Evolutionary conservation across 2,329 filamentous ascomycete genomes (phyloP).

Genomic region (Myotisia sp.): DNA sequence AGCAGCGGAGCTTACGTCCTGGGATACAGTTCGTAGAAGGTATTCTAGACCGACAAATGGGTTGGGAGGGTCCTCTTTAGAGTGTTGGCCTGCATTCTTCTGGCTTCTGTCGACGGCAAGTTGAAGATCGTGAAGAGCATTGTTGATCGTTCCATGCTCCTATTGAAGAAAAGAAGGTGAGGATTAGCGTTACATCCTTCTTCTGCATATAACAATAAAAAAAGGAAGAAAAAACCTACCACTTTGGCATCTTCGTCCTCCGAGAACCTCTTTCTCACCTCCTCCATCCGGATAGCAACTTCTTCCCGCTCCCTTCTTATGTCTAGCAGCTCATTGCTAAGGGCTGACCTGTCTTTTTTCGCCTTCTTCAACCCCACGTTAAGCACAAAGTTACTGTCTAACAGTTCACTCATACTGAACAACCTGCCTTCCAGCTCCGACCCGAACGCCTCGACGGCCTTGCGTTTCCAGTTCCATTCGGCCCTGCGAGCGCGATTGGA

Average conservation of each 20-base stretch:
- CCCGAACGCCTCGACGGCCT: slow-evolving; percentile 35
- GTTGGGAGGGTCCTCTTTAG: slow-evolving; percentile 6
- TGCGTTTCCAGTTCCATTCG: slow-evolving; percentile 32
- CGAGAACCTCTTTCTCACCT: slow-evolving; percentile 29
- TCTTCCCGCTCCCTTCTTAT: slow-evolving; percentile 36
- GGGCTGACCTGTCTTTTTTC: slow-evolving; percentile 31
- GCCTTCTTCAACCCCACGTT: slow-evolving; percentile 32
- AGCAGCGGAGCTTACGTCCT: slow-evolving; percentile 27
- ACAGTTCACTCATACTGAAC: slow-evolving; percentile 38
- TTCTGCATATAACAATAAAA: background rate
- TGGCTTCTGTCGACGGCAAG: slow-evolving; percentile 28
- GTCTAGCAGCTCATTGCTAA: slow-evolving; percentile 35
- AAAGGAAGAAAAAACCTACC: slow-evolving; percentile 16
- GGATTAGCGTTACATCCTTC: background rate
- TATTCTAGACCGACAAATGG: slow-evolving; percentile 28
- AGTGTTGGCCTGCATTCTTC: slow-evolving; percentile 13
- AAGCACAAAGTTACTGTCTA: slow-evolving; percentile 37
- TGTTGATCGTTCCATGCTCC: slow-evolving; percentile 29
- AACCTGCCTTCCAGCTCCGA: slow-evolving; percentile 36
- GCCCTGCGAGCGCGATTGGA: slow-evolving; percentile 25
- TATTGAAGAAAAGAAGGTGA: slow-evolving; percentile 13
- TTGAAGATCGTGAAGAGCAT: slow-evolving; percentile 28
- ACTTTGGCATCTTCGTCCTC: slow-evolving; percentile 25
- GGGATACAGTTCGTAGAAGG: slow-evolving; percentile 28
- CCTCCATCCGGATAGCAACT: slow-evolving; percentile 37